phyloP scores from a whole-genome alignment of 768 basidiomycete genomes.

The Pseudohyphozyma bogoriensis region DNA sequence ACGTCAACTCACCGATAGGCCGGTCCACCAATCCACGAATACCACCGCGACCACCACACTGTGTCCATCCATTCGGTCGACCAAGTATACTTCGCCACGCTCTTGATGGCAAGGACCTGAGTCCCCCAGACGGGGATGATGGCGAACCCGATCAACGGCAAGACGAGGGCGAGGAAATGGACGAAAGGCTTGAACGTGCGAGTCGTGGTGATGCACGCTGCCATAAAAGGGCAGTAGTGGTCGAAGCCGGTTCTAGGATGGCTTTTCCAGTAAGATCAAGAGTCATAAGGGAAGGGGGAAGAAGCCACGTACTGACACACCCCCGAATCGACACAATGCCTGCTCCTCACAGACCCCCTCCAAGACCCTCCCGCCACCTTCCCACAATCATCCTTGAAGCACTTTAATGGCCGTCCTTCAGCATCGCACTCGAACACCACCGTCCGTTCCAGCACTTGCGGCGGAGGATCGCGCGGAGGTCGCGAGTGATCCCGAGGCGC shows the following conservation, averaged over 20 bases:
- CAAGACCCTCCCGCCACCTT: slow-evolving; percentile 5
- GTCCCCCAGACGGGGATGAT: slow-evolving; percentile 11
- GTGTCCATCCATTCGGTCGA: not conserved
- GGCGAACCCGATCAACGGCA: slow-evolving; percentile 12
- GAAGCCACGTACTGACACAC: not conserved
- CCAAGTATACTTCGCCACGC: slow-evolving; percentile 14
- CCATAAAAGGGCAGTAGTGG: slow-evolving; percentile 26
- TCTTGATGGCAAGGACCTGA: not conserved
- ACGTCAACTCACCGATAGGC: slow-evolving; percentile 6
- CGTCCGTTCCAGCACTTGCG: not conserved
- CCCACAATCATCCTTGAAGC: slow-evolving; percentile 9
- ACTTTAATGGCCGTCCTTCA: not conserved
- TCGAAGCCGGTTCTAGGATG: slow-evolving; percentile 6
- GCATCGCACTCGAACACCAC: slow-evolving; percentile 18
- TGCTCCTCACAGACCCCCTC: slow-evolving; percentile 9
- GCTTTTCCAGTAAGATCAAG: not conserved
- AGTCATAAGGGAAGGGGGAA: not conserved
- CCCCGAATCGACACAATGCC: slow-evolving; percentile 14
- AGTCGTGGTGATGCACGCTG: slow-evolving; percentile 1
- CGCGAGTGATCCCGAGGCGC: not conserved
- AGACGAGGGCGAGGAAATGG: not conserved
- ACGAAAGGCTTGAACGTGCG: not conserved
- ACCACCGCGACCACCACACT: slow-evolving; percentile 17
- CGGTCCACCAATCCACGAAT: slow-evolving; percentile 17
- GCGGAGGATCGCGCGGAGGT: not conserved